Conservation (phyloP, 176 grass and related monocot species). For the Carex scoparia region DNA sequence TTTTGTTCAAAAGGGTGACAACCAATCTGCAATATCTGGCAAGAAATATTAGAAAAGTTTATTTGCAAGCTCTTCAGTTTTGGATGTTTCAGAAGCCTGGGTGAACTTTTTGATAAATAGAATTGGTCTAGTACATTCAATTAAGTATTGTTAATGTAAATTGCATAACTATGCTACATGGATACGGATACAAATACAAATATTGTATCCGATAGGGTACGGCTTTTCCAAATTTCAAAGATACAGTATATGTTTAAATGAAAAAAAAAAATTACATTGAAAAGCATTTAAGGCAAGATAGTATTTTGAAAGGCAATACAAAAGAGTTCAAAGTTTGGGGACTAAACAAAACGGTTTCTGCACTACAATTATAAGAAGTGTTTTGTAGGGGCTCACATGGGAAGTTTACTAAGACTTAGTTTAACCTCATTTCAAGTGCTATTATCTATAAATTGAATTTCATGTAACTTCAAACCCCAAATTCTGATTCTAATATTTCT, state of each 20-base stretch:
- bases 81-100: not conserved
- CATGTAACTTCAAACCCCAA: not conserved
- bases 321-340: no score
- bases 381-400: not conserved
- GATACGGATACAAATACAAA: no score
- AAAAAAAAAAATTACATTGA: no score
- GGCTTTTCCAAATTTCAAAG: no score
- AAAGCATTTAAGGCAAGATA: no score
- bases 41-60: not conserved
- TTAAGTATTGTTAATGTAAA: constrained; percentile 9
- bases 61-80: not conserved
- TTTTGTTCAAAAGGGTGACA: not conserved
- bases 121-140: not conserved
- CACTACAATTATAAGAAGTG: no score
- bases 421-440: not conserved
- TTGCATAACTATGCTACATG: not conserved
- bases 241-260: no score
- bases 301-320: no score
- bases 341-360: no score
- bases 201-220: no score
- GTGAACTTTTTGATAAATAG: not conserved
- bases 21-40: not conserved
- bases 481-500: constrained; percentile 7
- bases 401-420: not conserved
- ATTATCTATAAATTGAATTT: not conserved